These are phyloP conservation scores for Melastoma malabathricum DNA, from an alignment of 345 rosid genomes.

Conservation along the genomic window DNA sequence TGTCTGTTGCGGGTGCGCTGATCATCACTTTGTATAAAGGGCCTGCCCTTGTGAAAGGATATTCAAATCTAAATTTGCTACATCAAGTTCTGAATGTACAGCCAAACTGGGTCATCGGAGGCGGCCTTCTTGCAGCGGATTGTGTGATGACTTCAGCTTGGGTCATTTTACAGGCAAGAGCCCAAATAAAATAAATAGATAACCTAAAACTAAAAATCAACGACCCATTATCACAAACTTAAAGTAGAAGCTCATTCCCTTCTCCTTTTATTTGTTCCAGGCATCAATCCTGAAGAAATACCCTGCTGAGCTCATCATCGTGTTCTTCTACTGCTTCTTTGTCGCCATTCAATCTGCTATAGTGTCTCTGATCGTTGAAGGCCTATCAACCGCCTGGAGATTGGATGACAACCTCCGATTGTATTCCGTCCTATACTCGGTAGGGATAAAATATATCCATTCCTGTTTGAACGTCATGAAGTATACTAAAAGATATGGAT, in stretches of 20 bases:
- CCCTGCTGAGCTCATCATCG: conserved; percentile 28
- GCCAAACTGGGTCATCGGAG: conserved; percentile 32
- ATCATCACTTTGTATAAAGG: conserved; percentile 31
- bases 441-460: conserved; percentile 4
- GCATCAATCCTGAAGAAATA: conserved; percentile 16
- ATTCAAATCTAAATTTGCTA: conserved; percentile 6
- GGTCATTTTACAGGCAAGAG: conserved; percentile 27
- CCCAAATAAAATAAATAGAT: background rate
- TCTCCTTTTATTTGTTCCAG: conserved; percentile 6
- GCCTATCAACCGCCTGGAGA: conserved; percentile 29
- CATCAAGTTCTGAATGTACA: conserved; percentile 7
- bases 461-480: background rate
- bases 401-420: conserved; percentile 17
- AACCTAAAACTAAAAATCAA: background rate
- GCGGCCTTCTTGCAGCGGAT: conserved; percentile 24
- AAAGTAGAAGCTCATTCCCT: background rate
- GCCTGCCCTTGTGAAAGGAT: conserved; percentile 15
- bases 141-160: conserved; percentile 23
- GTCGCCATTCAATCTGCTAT: conserved; percentile 37
- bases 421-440: conserved; percentile 27
- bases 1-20: conserved; percentile 34
- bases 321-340: conserved; percentile 35
- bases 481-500: too few relatives aligned
- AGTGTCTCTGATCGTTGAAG: conserved; percentile 19
- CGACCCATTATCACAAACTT: background rate